phyloP scores from a whole-genome alignment of 2,329 filamentous ascomycete genomes.

The Paracoccidioides lutzii region DNA sequence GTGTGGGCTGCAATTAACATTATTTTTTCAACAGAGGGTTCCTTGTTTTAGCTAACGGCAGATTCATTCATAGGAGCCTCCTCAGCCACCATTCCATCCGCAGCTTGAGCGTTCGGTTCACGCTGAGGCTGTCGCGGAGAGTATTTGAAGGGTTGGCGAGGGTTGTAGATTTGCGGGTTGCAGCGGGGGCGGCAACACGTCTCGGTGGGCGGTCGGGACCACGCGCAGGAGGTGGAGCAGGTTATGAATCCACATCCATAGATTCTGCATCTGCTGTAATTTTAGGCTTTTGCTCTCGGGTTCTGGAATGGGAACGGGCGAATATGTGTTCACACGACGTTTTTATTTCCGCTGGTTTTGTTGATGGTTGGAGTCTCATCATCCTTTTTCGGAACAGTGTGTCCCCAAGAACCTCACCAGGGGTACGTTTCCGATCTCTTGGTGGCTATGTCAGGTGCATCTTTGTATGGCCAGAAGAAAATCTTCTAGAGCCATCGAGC shows the following conservation, averaged over 20 bases:
- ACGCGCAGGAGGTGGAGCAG: background rate
- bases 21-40: background rate
- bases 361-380: background rate
- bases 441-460: background rate
- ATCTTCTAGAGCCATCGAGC: slow-evolving; percentile 11
- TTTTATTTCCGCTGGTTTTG: background rate
- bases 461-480: slow-evolving; percentile 13
- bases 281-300: background rate
- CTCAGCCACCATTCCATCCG: background rate
- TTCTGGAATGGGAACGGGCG: background rate
- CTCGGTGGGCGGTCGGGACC: slow-evolving; percentile 1
- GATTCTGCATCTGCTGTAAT: background rate
- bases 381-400: background rate
- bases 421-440: background rate
- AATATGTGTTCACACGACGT: background rate
- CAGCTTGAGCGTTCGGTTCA: background rate
- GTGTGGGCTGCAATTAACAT: background rate
- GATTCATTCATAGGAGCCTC: background rate
- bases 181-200: background rate
- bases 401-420: background rate
- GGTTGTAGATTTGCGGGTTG: background rate
- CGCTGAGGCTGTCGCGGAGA: background rate
- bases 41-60: background rate
- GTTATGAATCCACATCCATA: background rate
- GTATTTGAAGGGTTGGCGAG: background rate